A percentile compares a stretch with the other conserved stretches of the same genome.
phyloP scores from a whole-genome alignment of 1,284 basidiomycete species.

The Ganoderma boninense region DNA sequence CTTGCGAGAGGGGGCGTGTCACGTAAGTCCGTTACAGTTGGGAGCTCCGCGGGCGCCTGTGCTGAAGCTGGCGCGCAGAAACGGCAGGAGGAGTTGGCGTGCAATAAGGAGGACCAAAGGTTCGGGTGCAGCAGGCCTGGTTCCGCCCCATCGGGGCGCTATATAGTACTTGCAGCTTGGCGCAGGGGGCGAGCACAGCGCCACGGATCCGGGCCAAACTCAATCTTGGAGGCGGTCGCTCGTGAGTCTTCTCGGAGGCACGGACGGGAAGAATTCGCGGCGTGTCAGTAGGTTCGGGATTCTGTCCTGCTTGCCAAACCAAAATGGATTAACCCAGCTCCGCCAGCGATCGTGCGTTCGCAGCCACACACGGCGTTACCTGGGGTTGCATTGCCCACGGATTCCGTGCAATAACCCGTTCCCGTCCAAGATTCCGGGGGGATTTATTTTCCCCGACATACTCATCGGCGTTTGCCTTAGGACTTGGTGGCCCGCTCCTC shows the following conservation, averaged over 20 bases:
- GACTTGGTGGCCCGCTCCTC: conserved; percentile 21
- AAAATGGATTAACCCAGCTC: conserved; percentile 10
- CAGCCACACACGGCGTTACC: neutral
- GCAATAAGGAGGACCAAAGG: neutral
- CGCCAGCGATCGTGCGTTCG: conserved; percentile 13
- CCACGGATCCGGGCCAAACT: conserved; percentile 23
- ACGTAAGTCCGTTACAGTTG: conserved; percentile 10
- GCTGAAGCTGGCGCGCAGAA: conserved; percentile 3
- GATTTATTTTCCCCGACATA: conserved; percentile 17
- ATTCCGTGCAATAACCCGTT: neutral
- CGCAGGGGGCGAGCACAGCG: neutral
- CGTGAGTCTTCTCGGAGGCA: neutral
- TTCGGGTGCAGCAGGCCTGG: neutral
- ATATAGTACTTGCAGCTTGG: neutral
- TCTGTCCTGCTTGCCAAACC: neutral
- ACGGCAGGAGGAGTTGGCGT: neutral
- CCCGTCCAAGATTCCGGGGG: conserved; percentile 7
- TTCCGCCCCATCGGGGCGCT: conserved; percentile 6
- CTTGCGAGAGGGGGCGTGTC: conserved; percentile 3
- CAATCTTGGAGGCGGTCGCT: conserved; percentile 20
- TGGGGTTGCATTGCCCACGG: neutral
- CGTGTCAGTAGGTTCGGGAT: neutral
- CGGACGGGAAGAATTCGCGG: conserved; percentile 4
- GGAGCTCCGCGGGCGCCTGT: neutral
- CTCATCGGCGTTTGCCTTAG: conserved; percentile 34